phyloP scores from a whole-genome alignment of 2,329 filamentous ascomycete genomes.

The Botrytis byssoidea region DNA sequence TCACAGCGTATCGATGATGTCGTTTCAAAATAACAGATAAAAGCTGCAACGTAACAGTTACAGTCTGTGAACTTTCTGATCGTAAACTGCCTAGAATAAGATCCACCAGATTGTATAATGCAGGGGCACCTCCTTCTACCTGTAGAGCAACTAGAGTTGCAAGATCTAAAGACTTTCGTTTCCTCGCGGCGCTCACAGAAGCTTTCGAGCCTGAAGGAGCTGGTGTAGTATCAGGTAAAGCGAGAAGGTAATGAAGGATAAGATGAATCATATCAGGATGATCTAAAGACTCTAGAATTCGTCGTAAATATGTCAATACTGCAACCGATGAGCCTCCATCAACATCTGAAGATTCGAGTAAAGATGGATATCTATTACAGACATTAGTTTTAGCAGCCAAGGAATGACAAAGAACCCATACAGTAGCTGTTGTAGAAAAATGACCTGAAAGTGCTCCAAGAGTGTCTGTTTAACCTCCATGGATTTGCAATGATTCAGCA shows the following conservation, averaged over 20 bases:
- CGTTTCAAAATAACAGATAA: constrained; percentile 81
- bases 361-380: constrained; percentile 78
- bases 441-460: constrained; percentile 93
- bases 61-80: constrained; percentile 83
- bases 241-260: constrained; percentile 88
- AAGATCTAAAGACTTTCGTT: constrained; percentile 85
- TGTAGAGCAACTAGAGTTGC: constrained; percentile 75
- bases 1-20: constrained; percentile 83
- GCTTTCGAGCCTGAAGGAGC: constrained; percentile 43
- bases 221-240: constrained; percentile 60
- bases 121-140: constrained; percentile 72
- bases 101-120: constrained; percentile 91
- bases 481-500: constrained; percentile 91
- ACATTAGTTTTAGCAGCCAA: constrained; percentile 25
- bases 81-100: constrained; percentile 81
- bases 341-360: constrained; percentile 94
- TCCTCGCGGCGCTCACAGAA: constrained; percentile 66
- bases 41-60: constrained; percentile 83
- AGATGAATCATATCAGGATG: constrained; percentile 93
- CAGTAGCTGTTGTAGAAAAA: constrained; percentile 92
- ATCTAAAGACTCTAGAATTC: constrained; percentile 86
- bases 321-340: constrained; percentile 96
- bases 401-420: constrained; percentile 46
- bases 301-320: constrained; percentile 87
- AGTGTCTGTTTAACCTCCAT: constrained; percentile 88